Conservation (phyloP, 768 basidiomycete species). For the Baorangia bicolor region DNA sequence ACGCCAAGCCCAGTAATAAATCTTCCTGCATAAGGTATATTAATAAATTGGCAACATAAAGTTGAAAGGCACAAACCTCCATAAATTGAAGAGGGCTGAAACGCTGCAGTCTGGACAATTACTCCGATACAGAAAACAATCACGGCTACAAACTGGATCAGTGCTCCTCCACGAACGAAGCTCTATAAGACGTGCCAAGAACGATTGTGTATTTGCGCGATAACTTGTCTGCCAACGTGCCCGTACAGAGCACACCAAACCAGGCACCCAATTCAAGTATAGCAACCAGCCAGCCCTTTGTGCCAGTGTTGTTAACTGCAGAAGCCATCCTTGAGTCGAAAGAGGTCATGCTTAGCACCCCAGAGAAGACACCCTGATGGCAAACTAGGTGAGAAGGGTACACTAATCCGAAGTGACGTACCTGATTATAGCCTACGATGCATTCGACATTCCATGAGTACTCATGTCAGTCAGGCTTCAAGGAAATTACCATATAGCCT, state of each 20-base stretch:
- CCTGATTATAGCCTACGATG: constrained; percentile 62
- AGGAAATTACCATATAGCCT: constrained; percentile 59
- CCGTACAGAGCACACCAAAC: constrained; percentile 71
- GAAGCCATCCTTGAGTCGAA: constrained; percentile 55
- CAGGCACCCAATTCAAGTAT: constrained; percentile 77
- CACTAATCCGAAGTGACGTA: constrained; percentile 20
- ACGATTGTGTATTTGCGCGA: constrained; percentile 74
- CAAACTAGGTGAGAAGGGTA: not conserved
- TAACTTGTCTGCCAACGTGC: constrained; percentile 68
- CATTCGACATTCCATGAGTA: constrained; percentile 1
- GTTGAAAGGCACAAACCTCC: constrained; percentile 41
- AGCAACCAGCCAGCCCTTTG: constrained; percentile 71
- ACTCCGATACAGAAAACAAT: constrained; percentile 69
- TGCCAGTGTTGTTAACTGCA: constrained; percentile 49
- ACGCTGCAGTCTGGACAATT: constrained; percentile 66
- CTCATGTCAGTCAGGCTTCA: not conserved
- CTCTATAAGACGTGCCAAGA: constrained; percentile 39
- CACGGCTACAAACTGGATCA: constrained; percentile 43
- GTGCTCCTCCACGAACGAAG: not conserved
- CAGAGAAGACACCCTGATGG: constrained; percentile 71
- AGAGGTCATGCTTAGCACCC: constrained; percentile 60
- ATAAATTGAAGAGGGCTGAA: constrained; percentile 58
- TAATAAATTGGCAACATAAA: not conserved
- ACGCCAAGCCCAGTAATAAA: constrained; percentile 81
- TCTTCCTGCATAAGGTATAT: constrained; percentile 39